Evolutionary conservation across 1,284 basidiomycete species (phyloP), one percentile per base, ranked within the genome.

Genomic region (Vanrija pseudolonga): DNA sequence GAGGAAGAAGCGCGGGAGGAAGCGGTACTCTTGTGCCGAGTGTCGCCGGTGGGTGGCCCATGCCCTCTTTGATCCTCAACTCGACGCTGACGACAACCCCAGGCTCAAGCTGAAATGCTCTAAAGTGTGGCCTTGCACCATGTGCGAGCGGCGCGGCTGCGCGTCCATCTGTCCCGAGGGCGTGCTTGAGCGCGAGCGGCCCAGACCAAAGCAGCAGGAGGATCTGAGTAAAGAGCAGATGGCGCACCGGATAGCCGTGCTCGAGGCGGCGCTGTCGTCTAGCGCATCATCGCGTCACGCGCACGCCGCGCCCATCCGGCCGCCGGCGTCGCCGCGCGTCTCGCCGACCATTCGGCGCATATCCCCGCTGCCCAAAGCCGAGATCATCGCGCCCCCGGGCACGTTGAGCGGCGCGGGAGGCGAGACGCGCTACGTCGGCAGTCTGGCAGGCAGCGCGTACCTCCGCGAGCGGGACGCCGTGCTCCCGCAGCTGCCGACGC

Each of bases 341-440:
- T 26, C n/a, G 38, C 26, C 9, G 19, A 37, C 37, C 9, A 39
- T 22, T 2, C 26, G 26, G 3, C 26, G 26, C 6, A 26, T 26
- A 4, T 26, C 26, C 17, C 17, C 45, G 45, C 19, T 14, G 23
- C 44, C 12, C 26, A 45, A 26, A 12, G 26, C 50, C 11, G 6
- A 23, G n/a, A 19, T 45, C n/a, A 7, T 37, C 23, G 23, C 42
- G n/a, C 45, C 43, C 12, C 28, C 38, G n/a, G 73, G 73, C 6
- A 73, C 68, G 0, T 50, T 49, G 69, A 68, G 2, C 42, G 66
- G 67, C 3, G 55, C 50, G 14, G 65, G 68, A 39, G 71, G 72
- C 11, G 63, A 68, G 47, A 64, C 73, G 4, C 63, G 61, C 44
- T 76, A 71, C 51, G 69, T 76, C 3, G 73, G 73, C 17, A 65